Percentiles rank a stretch among this genome's conserved stretches.
phyloP scores from a whole-genome alignment of 805 yeast species.

The Teunomyces panamensis region DNA sequence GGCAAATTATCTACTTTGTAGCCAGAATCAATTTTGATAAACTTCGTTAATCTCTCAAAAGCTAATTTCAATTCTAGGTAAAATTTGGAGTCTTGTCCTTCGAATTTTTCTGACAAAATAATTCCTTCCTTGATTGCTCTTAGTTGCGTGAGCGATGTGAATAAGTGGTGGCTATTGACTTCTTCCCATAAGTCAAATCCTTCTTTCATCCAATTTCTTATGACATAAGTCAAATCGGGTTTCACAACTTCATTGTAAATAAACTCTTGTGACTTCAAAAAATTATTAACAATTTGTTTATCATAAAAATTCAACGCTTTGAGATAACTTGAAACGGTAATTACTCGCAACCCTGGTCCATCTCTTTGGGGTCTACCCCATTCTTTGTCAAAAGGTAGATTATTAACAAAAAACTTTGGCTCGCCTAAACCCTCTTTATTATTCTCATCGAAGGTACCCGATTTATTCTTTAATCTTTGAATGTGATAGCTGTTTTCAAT shows the following conservation, averaged over 20 bases:
- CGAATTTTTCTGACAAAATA: slow-evolving; percentile 23
- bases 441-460: slow-evolving; percentile 54
- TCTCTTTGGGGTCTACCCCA: slow-evolving; percentile 98
- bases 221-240: slow-evolving; percentile 67
- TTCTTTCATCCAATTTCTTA: slow-evolving; percentile 54
- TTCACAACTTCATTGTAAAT: slow-evolving; percentile 54
- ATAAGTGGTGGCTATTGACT: slow-evolving; percentile 68
- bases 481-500: slow-evolving; percentile 54
- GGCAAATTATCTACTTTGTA: slow-evolving; percentile 34
- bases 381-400: slow-evolving; percentile 53
- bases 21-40: slow-evolving; percentile 42
- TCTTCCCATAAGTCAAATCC: slow-evolving; percentile 98
- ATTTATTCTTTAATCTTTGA: slow-evolving; percentile 66
- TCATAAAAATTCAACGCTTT: slow-evolving; percentile 35
- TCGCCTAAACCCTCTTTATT: slow-evolving; percentile 70
- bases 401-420: slow-evolving; percentile 77
- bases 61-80: slow-evolving; percentile 22
- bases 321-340: slow-evolving; percentile 59
- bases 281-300: slow-evolving; percentile 16
- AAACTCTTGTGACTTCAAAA: slow-evolving; percentile 31
- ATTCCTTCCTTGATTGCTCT: slow-evolving; percentile 64
- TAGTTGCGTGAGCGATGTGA: slow-evolving; percentile 73
- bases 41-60: slow-evolving; percentile 35
- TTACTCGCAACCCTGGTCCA: slow-evolving; percentile 83
- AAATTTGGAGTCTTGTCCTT: slow-evolving; percentile 25